Conservation (phyloP, 1,284 basidiomycete species). For the Cryptococcus depauperatus region DNA sequence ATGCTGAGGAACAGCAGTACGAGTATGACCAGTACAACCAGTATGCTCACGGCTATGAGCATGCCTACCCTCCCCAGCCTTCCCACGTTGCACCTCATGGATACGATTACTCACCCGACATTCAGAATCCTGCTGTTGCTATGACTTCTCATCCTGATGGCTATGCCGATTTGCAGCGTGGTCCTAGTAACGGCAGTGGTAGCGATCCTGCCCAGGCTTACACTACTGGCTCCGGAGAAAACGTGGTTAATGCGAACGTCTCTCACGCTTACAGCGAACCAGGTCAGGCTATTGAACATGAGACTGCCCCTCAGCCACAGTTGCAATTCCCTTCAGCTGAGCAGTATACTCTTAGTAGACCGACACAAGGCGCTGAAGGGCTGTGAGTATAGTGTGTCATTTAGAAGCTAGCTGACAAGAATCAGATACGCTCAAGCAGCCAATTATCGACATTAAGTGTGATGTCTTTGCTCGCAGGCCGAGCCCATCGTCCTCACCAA, state of each 20-base stretch:
- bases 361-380: conserved; percentile 35
- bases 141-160: conserved; percentile 13
- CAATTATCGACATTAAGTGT: background rate
- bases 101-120: conserved; percentile 10
- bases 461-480: background rate
- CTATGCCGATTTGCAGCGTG: conserved; percentile 38
- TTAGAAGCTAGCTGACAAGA: background rate
- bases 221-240: conserved; percentile 23
- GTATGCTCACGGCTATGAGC: conserved; percentile 5
- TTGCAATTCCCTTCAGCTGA: conserved; percentile 15
- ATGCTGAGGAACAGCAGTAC: conserved; percentile 25
- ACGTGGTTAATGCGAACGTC: background rate
- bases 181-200: conserved; percentile 19
- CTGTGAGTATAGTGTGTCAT: conserved; percentile 22
- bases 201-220: no score
- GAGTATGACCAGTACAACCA: conserved; percentile 23
- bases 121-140: conserved; percentile 3
- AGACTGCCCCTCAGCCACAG: conserved; percentile 14
- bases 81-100: conserved; percentile 6
- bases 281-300: conserved; percentile 5
- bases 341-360: conserved; percentile 29
- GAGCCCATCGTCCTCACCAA: no score
- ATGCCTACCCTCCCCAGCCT: conserved; percentile 17
- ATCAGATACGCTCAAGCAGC: conserved; percentile 1
- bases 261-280: background rate